Conservation (phyloP, 495 filamentous ascomycete genomes). For the Cercophora scortea region DNA sequence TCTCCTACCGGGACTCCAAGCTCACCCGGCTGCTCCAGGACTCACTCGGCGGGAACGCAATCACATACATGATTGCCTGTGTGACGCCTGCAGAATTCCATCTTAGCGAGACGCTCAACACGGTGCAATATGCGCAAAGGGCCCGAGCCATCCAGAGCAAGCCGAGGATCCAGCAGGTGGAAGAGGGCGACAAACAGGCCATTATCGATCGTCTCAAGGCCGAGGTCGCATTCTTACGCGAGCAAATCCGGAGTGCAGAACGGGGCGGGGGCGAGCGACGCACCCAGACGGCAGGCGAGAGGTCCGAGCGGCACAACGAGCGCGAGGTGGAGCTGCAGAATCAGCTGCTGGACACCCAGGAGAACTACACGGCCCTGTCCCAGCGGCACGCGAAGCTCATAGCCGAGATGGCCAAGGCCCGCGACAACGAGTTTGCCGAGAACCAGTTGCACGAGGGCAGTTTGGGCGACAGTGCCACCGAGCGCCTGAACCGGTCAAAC, state of each 20-base stretch:
- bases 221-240: conserved; percentile 87
- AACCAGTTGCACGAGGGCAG: conserved; percentile 44
- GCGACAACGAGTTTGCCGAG: conserved; percentile 53
- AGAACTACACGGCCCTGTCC: conserved; percentile 87
- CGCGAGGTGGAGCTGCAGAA: conserved; percentile 89
- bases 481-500: conserved; percentile 86
- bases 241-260: conserved; percentile 77
- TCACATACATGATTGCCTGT: conserved; percentile 99
- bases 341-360: conserved; percentile 83
- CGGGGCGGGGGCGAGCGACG: conserved; percentile 49
- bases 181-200: conserved; percentile 92
- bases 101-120: conserved; percentile 95
- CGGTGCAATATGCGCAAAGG: conserved; percentile 92
- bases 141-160: conserved; percentile 97
- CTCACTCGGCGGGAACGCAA: conserved; percentile 94
- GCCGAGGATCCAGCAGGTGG: conserved; percentile 87
- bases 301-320: conserved; percentile 74
- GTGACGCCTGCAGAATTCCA: conserved; percentile 97
- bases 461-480: conserved; percentile 70
- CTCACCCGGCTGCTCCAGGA: conserved; percentile 94
- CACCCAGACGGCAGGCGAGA: conserved; percentile 53
- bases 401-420: conserved; percentile 82
- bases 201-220: conserved; percentile 90
- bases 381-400: conserved; percentile 92
- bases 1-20: conserved; percentile 96